phyloP scores from a whole-genome alignment of 352 stramenopile genomes.

The Aphanomyces invadans region DNA sequence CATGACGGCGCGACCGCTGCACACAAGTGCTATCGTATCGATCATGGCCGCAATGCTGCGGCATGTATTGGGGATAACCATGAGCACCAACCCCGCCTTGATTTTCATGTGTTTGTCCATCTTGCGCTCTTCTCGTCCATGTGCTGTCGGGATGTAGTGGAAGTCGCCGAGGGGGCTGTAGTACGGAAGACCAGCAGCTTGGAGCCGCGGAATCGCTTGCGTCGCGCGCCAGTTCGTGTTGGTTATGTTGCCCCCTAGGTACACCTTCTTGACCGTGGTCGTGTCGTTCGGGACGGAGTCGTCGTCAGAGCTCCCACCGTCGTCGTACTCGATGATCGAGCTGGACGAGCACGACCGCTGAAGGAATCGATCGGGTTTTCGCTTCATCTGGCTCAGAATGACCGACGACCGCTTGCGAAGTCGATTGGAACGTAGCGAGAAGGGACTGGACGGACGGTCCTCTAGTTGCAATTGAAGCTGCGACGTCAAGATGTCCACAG shows the following conservation, averaged over 20 bases:
- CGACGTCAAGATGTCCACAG: conserved; percentile 44
- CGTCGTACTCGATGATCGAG: conserved; percentile 39
- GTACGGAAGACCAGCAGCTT: conserved; percentile 61
- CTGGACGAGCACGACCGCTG: conserved; percentile 53
- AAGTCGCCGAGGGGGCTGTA: conserved; percentile 74
- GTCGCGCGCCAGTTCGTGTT: conserved; percentile 67
- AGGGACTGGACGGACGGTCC: conserved; percentile 25
- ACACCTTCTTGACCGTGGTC: conserved; percentile 32
- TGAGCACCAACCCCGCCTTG: conserved; percentile 64
- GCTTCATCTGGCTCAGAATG: conserved; percentile 57
- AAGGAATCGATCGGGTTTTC: conserved; percentile 46
- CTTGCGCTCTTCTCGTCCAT: conserved; percentile 10
- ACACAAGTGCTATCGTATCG: conserved; percentile 69
- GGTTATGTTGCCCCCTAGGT: conserved; percentile 65
- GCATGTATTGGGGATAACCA: conserved; percentile 66
- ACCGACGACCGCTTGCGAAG: conserved; percentile 73
- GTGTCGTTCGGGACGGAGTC: conserved; percentile 24
- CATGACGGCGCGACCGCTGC: conserved; percentile 55
- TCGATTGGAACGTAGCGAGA: conserved; percentile 21
- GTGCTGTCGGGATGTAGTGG: conserved; percentile 26
- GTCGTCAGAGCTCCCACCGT: conserved; percentile 30
- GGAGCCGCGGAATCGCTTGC: conserved; percentile 59
- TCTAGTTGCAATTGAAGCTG: conserved; percentile 38
- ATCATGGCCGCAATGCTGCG: conserved; percentile 79
- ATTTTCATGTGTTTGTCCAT: conserved; percentile 21